Evolutionary conservation across 2,329 filamentous ascomycete species (phyloP), one percentile per base, ranked within the genome.

Genomic region (Penicillium occitanis): DNA sequence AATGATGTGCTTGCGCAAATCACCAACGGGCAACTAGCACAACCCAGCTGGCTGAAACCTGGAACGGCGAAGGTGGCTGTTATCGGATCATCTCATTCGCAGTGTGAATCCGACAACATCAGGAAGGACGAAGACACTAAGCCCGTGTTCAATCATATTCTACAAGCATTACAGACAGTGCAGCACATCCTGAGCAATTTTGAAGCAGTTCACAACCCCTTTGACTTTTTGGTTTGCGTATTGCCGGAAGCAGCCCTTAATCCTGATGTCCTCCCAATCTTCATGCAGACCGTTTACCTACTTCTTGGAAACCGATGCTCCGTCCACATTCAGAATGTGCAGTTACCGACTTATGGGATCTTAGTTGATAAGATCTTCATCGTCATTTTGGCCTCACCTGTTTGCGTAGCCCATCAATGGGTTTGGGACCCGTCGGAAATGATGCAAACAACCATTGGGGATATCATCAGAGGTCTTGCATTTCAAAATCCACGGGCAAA

Each of bases 211-310:
- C 25, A 37, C 10, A 61, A 50, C 2, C 28, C 14, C 48, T 61
- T 61, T 25, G 59, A 61, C n/a, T 61, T 61, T 6, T n/a, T 61
- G 2, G 44, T 51, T 5, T 61, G 59, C 13, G 42, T n/a, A 37
- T 10, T 61, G 28, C 59, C 59, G 5, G 28, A 10, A 50, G 17
- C 33, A 14, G 33, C 33, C 7, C 42, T 61, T 25, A 30, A 48
- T 22, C n/a, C 28, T 0, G 5, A 35, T 28, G 6, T 40, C 25
- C 17, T 51, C 2, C 28, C 42, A 4, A 7, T 14, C 1, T 37
- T 61, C 42, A 35, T 17, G 19, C 28, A 50, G 28, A 51, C 46
- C 2, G 35, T 61, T 4, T 13, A 37, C 3, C 14, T 30, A 14
- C 28, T 61, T 3, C 42, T 61, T 17, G 44, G 19, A 14, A 61